Conservation (phyloP, 441 rosid genomes). For the Hura crepitans region DNA sequence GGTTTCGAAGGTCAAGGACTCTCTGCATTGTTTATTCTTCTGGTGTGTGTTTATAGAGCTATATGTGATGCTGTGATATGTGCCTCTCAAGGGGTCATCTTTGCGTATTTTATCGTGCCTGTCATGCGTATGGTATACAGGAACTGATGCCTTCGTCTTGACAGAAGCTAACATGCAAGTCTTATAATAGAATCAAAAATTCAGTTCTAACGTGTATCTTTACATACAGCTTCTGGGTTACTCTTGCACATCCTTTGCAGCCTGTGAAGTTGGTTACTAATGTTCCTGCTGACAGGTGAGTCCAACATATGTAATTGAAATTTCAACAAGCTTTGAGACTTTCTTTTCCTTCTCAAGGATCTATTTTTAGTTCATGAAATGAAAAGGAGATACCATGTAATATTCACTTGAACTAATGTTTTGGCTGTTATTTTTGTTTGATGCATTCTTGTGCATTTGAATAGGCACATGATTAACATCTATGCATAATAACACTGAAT, state of each 20-base stretch:
- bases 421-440: not conserved
- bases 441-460: not conserved
- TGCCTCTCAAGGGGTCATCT: not conserved
- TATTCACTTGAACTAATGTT: not conserved
- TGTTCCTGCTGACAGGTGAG: slow-evolving; percentile 82
- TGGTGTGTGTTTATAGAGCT: not conserved
- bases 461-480: not conserved
- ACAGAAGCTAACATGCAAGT: not conserved
- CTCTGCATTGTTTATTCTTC: not conserved
- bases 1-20: too few relatives aligned
- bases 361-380: not conserved
- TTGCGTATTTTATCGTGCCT: not conserved
- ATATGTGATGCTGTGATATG: not conserved
- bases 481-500: not conserved
- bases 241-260: slow-evolving; percentile 56
- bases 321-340: not conserved
- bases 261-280: slow-evolving; percentile 62
- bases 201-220: slow-evolving; percentile 10
- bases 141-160: not conserved
- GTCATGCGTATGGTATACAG: not conserved
- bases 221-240: slow-evolving; percentile 67
- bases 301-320: slow-evolving; percentile 13
- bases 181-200: not conserved
- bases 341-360: too few relatives aligned
- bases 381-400: not conserved